Conservation (phyloP, 2,329 filamentous ascomycete genomes). For the Colletotrichum australisinense region DNA sequence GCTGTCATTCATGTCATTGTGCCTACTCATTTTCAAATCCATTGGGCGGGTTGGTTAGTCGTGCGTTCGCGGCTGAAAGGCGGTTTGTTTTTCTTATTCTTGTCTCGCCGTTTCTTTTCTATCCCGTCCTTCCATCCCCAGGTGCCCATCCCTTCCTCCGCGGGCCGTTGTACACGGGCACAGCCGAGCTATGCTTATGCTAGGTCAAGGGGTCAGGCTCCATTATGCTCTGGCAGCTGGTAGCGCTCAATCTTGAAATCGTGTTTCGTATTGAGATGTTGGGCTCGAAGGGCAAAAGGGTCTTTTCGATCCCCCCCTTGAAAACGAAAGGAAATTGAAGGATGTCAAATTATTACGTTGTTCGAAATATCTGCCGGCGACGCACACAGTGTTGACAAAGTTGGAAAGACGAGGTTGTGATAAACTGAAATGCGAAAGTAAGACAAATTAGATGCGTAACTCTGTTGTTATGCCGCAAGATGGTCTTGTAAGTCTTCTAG, state of each 20-base stretch:
- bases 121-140: background rate
- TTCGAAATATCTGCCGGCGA: background rate
- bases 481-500: background rate
- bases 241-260: background rate
- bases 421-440: background rate
- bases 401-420: background rate
- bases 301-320: background rate
- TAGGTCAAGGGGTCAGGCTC: background rate
- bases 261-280: constrained; percentile 7
- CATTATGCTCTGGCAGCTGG: background rate
- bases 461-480: background rate
- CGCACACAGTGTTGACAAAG: background rate
- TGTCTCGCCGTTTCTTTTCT: constrained; percentile 12
- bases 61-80: background rate
- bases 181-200: constrained; percentile 3
- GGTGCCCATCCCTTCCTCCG: background rate
- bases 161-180: constrained; percentile 21
- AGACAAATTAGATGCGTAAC: background rate
- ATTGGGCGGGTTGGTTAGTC: background rate
- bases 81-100: background rate
- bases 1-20: background rate
- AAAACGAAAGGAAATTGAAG: background rate
- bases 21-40: background rate
- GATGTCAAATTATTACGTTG: background rate
- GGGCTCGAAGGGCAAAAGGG: background rate